Evolutionary conservation across 306 rosid genomes (phyloP).

Genomic region (Inga oerstediana): DNA sequence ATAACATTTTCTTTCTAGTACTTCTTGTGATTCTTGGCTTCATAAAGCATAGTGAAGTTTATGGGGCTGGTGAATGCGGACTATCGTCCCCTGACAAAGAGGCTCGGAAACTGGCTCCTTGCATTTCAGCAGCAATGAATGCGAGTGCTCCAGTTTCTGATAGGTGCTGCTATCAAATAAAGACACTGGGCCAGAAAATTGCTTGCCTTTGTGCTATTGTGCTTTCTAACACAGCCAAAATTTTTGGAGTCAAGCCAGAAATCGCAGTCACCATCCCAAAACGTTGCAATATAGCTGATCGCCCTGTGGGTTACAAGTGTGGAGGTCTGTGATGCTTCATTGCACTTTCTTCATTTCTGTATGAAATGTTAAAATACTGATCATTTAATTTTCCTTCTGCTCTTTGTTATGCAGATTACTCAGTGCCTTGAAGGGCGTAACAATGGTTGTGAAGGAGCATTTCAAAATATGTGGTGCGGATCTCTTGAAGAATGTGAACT

Average conservation of each 20-base stretch:
- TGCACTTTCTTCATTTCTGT: neutral
- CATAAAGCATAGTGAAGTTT: conserved; percentile 6
- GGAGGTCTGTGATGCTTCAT: conserved; percentile 42
- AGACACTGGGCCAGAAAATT: conserved; percentile 44
- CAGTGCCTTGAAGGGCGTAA: conserved; percentile 46
- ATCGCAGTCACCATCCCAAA: conserved; percentile 58
- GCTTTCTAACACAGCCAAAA: conserved; percentile 51
- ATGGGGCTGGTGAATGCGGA: conserved; percentile 54
- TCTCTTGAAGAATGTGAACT: neutral
- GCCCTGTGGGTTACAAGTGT: conserved; percentile 55
- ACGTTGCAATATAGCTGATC: conserved; percentile 50
- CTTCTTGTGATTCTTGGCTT: conserved; percentile 24
- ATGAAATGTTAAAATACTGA: neutral
- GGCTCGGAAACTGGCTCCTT: conserved; percentile 54
- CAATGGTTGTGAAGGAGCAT: neutral
- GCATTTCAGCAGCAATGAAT: conserved; percentile 51
- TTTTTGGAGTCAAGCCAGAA: conserved; percentile 47
- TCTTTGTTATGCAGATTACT: conserved; percentile 39
- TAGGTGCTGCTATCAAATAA: conserved; percentile 54
- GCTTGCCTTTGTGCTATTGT: conserved; percentile 55
- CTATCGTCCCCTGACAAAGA: conserved; percentile 47
- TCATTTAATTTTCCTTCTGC: neutral
- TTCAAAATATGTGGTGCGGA: neutral
- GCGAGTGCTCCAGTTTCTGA: conserved; percentile 38
- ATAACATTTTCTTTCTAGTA: conserved; percentile 30